Evolutionary conservation across 169 alveolate species (phyloP).

Genomic region (Eimeria falciformis): DNA sequence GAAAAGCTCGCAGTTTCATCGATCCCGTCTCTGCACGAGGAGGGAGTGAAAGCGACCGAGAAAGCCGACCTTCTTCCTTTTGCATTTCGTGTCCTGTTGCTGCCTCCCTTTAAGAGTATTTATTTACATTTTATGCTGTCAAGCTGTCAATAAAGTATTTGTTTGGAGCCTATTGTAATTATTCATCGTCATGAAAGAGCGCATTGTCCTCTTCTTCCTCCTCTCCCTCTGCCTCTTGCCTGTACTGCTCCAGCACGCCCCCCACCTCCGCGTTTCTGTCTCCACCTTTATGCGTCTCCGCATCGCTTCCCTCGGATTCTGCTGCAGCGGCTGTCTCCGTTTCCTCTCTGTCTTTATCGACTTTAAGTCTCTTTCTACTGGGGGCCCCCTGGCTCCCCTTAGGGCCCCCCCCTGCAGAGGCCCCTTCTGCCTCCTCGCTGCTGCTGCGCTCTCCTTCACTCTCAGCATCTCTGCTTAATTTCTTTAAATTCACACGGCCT

Average conservation of each 20-base stretch:
- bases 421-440: constrained; percentile 9
- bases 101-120: not conserved
- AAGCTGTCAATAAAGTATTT: not conserved
- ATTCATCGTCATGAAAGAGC: constrained; percentile 1
- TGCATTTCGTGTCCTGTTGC: not conserved
- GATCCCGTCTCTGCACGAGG: too few species aligned
- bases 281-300: not conserved
- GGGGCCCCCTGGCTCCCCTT: not conserved
- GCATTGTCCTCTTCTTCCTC: not conserved
- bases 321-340: not conserved
- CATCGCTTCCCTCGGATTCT: not conserved
- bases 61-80: too few species aligned
- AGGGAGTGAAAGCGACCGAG: too few species aligned
- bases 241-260: not conserved
- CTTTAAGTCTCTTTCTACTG: not conserved
- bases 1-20: too few species aligned
- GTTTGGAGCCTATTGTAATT: not conserved
- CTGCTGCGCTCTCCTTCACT: constrained; percentile 14
- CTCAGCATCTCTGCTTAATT: not conserved
- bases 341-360: not conserved
- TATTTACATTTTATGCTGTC: not conserved
- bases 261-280: not conserved
- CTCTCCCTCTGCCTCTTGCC: constrained; percentile 2
- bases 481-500: not conserved
- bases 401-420: not conserved